Evolutionary conservation across 257 asterid species (phyloP).

Genomic region (Craterostigma plantagineum): DNA sequence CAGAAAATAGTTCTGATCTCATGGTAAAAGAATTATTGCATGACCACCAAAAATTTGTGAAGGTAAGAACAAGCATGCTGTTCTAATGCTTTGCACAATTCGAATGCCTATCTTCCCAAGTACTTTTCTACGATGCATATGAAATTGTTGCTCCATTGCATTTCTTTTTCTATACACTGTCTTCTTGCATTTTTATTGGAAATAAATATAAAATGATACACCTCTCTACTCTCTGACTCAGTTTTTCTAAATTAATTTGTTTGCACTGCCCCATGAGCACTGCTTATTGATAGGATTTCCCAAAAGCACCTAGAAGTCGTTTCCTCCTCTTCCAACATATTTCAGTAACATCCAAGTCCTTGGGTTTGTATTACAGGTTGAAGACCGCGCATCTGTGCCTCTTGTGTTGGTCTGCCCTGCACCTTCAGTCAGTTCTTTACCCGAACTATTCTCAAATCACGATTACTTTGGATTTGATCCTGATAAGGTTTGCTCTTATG

Average conservation of each 20-base stretch:
- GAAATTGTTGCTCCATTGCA: too few species aligned
- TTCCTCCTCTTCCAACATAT: background rate
- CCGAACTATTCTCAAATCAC: slow-evolving; percentile 32
- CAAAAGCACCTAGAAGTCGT: slow-evolving; percentile 6
- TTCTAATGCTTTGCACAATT: too few species aligned
- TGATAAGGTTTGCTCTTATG: slow-evolving; percentile 38
- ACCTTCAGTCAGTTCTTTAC: slow-evolving; percentile 30
- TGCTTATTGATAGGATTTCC: slow-evolving; percentile 1
- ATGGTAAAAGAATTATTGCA: slow-evolving; percentile 26
- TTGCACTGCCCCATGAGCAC: background rate
- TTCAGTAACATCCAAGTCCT: background rate
- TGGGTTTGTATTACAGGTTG: slow-evolving; percentile 22
- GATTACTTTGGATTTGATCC: slow-evolving; percentile 58
- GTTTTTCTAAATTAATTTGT: too few species aligned
- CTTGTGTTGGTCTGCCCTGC: slow-evolving; percentile 48
- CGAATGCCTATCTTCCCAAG: too few species aligned
- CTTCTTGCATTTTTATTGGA: too few species aligned
- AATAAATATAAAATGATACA: too few species aligned
- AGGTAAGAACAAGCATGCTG: slow-evolving; percentile 24
- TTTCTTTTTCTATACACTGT: too few species aligned
- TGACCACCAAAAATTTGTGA: slow-evolving; percentile 21
- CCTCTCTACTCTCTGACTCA: too few species aligned
- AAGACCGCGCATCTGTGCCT: slow-evolving; percentile 46
- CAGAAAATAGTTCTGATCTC: slow-evolving; percentile 11
- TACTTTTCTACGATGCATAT: too few species aligned